Base-by-base conservation (phyloP, 805 yeast genomes). In the Novakomyces olei region DNA sequence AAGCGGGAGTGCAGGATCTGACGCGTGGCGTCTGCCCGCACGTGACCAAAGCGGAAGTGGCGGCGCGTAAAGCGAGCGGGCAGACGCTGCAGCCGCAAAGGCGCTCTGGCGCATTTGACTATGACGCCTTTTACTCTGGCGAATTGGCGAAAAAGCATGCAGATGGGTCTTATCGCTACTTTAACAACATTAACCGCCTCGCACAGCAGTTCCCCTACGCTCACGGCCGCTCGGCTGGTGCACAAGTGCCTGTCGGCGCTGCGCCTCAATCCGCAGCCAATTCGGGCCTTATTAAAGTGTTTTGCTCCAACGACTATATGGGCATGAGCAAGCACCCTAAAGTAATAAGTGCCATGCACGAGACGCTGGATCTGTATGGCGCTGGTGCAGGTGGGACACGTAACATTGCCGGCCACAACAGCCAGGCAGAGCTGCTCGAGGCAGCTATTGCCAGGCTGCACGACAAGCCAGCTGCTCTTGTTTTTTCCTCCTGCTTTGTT, bases 311-410 rank as follows among this genome's bases (percentile, higher is more conserved):
- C 10, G 30, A 27, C 30, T 27, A 27, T 7, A n/a, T 88, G 39
- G 95, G 96, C 8, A 78, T 88, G 88, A 85, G 94, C 33, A 71
- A 69, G 47, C 77, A 85, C 51, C 65, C 64, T 39, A 58, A 63
- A 40, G 85, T 85, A 28, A 57, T 80, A 37, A 57, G 66, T 12
- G 70, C 69, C 35, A 88, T 85, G 85, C 73, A 74, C 44, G 51
- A 60, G 31, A 72, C 92, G 12, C 63, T 88, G 53, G 76, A 75
- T 45, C 70, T 67, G 58, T 88, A 88, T 51, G 99, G 99, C 46
- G 76, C 93, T 4, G 99, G 99, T 45, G 93, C 99, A 5, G 99
- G 99, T 49, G 99, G 99, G 44, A 88, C 99, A 31, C 68, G 99
- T 49, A 88, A 88, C 58, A 88, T 88, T 52, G 98, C 99, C 2